A percentile compares a stretch with the other conserved stretches of the same genome.
phyloP scores from a whole-genome alignment of 202 grass and related monocot genomes.

The Schoenoplectus tabernaemontani region DNA sequence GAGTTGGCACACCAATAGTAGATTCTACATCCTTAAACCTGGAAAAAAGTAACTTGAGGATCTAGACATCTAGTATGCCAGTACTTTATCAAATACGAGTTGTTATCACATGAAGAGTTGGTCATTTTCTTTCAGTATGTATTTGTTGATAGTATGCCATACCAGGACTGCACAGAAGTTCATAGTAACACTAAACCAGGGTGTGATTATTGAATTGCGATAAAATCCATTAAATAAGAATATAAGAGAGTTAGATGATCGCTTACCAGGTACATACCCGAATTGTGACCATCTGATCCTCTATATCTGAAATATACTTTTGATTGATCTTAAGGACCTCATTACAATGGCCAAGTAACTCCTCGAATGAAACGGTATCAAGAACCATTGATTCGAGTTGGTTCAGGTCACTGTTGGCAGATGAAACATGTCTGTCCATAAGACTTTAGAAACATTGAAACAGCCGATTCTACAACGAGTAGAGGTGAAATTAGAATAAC shows the following conservation, averaged over 20 bases:
- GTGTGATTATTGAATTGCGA: not conserved
- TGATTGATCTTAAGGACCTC: constrained; percentile 43
- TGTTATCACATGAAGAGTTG: not conserved
- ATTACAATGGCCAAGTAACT: constrained; percentile 83
- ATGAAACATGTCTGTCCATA: constrained; percentile 39
- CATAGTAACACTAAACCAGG: not conserved
- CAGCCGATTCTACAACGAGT: constrained; percentile 39
- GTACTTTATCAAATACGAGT: not conserved
- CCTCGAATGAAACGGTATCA: constrained; percentile 66
- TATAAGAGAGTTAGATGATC: not conserved
- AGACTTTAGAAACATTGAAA: constrained; percentile 53
- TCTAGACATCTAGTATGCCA: not conserved
- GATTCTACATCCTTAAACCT: not conserved
- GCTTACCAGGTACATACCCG: constrained; percentile 44
- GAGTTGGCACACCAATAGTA: not conserved
- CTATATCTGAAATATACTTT: constrained; percentile 50
- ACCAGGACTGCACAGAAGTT: too few species aligned
- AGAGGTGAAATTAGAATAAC: not conserved
- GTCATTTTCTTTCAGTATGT: not conserved
- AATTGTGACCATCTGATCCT: constrained; percentile 41
- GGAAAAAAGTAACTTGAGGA: too few species aligned
- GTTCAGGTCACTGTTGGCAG: constrained; percentile 40
- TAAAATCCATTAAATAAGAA: constrained; percentile 6
- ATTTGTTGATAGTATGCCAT: not conserved
- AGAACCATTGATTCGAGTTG: constrained; percentile 64